A percentile compares a stretch with the other conserved stretches of the same genome.
These are phyloP conservation scores for Pisolithus orientalis DNA, from an alignment of 768 basidiomycete genomes.

Conservation along the genomic window DNA sequence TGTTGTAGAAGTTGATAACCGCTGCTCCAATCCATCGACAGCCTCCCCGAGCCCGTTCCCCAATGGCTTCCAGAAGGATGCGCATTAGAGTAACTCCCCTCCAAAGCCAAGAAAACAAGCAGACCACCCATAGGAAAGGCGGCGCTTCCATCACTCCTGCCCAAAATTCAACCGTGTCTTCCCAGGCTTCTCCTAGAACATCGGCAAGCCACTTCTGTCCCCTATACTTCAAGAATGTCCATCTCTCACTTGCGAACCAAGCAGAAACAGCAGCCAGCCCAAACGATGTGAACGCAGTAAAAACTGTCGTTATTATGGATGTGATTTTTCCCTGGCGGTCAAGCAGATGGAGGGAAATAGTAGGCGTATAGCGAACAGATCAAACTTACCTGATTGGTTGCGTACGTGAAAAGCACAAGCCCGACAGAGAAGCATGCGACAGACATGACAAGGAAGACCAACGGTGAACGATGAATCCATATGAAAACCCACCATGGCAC, in stretches of 20 bases:
- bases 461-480: constrained; percentile 76
- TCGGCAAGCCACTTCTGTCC: constrained; percentile 70
- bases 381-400: constrained; percentile 48
- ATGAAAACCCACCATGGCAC: constrained; percentile 81
- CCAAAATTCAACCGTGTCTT: background rate
- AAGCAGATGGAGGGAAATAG: background rate
- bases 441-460: constrained; percentile 70
- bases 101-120: background rate
- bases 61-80: background rate
- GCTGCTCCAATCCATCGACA: background rate
- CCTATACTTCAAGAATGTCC: constrained; percentile 54
- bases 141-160: background rate
- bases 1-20: background rate
- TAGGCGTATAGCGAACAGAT: background rate
- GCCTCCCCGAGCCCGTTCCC: background rate
- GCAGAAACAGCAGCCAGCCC: constrained; percentile 64
- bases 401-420: constrained; percentile 66
- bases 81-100: background rate
- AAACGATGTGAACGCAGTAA: constrained; percentile 67
- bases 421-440: constrained; percentile 73
- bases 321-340: constrained; percentile 42
- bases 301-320: constrained; percentile 60
- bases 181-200: constrained; percentile 39
- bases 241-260: constrained; percentile 70
- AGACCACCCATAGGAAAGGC: background rate